Conservation (phyloP, 2,329 filamentous ascomycete species). For the Fusarium sp. region DNA sequence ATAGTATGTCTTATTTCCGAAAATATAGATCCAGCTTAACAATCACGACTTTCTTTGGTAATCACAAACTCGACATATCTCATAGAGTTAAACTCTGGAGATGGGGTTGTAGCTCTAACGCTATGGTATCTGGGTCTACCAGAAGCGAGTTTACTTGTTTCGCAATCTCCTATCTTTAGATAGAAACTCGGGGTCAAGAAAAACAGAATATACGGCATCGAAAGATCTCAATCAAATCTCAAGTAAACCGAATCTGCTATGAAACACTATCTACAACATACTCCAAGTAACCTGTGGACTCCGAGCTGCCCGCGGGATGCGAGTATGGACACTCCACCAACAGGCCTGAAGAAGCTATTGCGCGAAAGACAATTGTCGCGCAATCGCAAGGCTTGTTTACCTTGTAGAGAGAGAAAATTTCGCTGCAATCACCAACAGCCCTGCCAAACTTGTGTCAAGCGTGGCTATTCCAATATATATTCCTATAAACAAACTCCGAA, state of each 20-base stretch:
- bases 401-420: conserved; percentile 32
- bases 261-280: background rate
- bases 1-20: too few species aligned
- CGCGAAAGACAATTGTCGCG: conserved; percentile 18
- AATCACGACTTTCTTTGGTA: too few species aligned
- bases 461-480: conserved; percentile 28
- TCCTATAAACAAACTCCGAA: conserved; percentile 3
- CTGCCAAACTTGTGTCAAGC: conserved; percentile 31
- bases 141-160: background rate
- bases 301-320: background rate
- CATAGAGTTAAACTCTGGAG: background rate
- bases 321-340: background rate
- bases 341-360: conserved; percentile 15
- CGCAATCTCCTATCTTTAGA: too few species aligned
- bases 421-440: conserved; percentile 30
- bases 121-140: background rate
- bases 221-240: too few species aligned
- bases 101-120: background rate
- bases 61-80: too few species aligned
- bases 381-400: conserved; percentile 59
- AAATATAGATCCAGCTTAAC: too few species aligned
- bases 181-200: too few species aligned
- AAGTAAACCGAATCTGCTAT: background rate
- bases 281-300: background rate
- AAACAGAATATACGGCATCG: too few species aligned